These are phyloP conservation scores for Pestalotiopsis sp. DNA, from an alignment of 2,329 filamentous ascomycete genomes.

Conservation along the genomic window DNA sequence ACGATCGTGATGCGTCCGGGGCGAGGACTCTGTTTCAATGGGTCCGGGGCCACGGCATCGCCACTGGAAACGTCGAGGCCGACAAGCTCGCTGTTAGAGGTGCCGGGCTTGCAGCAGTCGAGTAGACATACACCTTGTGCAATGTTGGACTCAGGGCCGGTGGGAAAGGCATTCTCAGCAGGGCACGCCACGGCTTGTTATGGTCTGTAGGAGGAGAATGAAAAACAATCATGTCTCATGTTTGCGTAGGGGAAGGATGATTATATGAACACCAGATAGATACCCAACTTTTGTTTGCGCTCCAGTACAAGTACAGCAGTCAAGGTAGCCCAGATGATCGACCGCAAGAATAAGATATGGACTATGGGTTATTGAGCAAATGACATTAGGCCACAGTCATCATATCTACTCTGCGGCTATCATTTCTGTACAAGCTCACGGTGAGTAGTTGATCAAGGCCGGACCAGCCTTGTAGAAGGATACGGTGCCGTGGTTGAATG, in stretches of 20 bases:
- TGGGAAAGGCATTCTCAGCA: background rate
- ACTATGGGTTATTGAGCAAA: background rate
- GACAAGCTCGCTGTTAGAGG: constrained; percentile 76
- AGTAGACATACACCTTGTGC: background rate
- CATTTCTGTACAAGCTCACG: no score
- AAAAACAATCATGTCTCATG: background rate
- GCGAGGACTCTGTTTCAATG: constrained; percentile 75
- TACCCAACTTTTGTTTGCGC: background rate
- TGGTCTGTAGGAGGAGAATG: background rate
- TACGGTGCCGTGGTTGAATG: no score
- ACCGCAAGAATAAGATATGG: background rate
- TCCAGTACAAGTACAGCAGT: background rate
- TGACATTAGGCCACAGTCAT: no score
- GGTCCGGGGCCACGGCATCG: constrained; percentile 83
- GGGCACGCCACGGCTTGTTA: background rate
- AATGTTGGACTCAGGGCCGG: background rate
- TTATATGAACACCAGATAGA: background rate
- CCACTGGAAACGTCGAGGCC: constrained; percentile 78
- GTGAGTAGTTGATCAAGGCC: no score
- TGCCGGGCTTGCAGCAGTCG: constrained; percentile 38
- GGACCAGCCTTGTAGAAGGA: no score
- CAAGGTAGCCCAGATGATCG: background rate
- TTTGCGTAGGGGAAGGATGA: background rate
- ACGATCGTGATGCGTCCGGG: constrained; percentile 64
- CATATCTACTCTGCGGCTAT: no score